Evolutionary conservation across 345 rosid species (phyloP).

Genomic region (Zanthoxylum bungeanum): DNA sequence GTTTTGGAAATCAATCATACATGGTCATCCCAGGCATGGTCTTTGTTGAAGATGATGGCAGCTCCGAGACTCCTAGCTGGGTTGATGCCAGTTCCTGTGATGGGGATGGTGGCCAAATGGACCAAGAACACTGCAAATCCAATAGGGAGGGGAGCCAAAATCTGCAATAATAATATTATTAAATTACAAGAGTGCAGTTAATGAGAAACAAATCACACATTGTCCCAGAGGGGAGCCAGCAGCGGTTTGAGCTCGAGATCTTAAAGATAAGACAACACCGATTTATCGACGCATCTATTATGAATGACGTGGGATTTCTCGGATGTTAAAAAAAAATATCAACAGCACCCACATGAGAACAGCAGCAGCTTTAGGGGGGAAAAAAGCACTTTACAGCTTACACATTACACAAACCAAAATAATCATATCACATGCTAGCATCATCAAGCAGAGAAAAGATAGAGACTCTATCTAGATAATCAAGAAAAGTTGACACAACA

Average conservation of each 20-base stretch:
- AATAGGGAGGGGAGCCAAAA: constrained; percentile 75
- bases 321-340: too few species aligned
- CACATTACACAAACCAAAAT: constrained; percentile 4
- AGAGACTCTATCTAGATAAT: neutral
- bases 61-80: constrained; percentile 79
- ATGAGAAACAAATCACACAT: too few species aligned
- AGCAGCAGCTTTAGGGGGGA: neutral
- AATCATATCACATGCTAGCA: neutral
- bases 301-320: too few species aligned
- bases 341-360: neutral
- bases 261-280: too few species aligned
- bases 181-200: neutral
- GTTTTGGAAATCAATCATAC: constrained; percentile 18
- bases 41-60: constrained; percentile 54
- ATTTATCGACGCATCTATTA: too few species aligned
- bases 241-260: too few species aligned
- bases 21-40: constrained; percentile 57
- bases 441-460: neutral
- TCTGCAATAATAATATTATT: too few species aligned
- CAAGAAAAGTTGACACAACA: neutral
- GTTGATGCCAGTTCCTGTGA: constrained; percentile 71
- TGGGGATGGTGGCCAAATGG: constrained; percentile 68
- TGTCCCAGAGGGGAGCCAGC: too few species aligned
- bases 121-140: constrained; percentile 76
- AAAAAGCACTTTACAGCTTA: neutral